These are phyloP conservation scores for Oligophagozyma castellii DNA, from an alignment of 1,139 yeast genomes.

Conservation along the genomic window DNA sequence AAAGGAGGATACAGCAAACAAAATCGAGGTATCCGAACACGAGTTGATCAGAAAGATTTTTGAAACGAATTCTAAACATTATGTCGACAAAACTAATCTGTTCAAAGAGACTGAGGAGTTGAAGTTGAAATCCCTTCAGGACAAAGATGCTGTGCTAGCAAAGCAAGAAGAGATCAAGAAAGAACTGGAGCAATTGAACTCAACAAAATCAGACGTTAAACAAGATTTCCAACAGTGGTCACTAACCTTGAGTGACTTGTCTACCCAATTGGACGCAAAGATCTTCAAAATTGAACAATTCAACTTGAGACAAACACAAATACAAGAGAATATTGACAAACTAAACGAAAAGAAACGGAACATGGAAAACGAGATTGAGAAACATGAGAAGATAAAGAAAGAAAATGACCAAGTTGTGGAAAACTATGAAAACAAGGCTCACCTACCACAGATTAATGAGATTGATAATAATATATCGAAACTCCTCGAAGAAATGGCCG, in stretches of 20 bases:
- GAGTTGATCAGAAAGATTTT: conserved; percentile 13
- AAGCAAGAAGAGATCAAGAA: conserved; percentile 14
- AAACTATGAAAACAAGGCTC: conserved; percentile 13
- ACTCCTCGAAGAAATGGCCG: conserved; percentile 11
- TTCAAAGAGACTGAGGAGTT: conserved; percentile 17
- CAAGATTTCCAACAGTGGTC: conserved; percentile 15
- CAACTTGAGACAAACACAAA: conserved; percentile 11
- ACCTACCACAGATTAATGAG: conserved; percentile 14
- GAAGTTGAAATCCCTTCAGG: conserved; percentile 13
- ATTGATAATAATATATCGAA: conserved; percentile 14
- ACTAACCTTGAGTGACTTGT: conserved; percentile 11
- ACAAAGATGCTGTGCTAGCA: conserved; percentile 11
- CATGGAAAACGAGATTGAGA: conserved; percentile 12
- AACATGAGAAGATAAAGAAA: conserved; percentile 9
- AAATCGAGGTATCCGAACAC: conserved; percentile 16
- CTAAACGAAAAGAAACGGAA: conserved; percentile 11
- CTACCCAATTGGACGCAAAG: conserved; percentile 19
- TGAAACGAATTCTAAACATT: conserved; percentile 14
- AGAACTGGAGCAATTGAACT: conserved; percentile 14
- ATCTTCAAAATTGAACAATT: conserved; percentile 15
- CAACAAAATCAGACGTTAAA: conserved; percentile 10
- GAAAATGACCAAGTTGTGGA: conserved; percentile 8
- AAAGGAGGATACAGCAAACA: conserved; percentile 13
- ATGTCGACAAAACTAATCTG: conserved; percentile 13
- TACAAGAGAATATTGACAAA: conserved; percentile 12